A percentile compares a stretch with the other conserved stretches of the same genome.
Conservation (phyloP, 164 flowering plant species). For the Vitis rotundifolia region DNA sequence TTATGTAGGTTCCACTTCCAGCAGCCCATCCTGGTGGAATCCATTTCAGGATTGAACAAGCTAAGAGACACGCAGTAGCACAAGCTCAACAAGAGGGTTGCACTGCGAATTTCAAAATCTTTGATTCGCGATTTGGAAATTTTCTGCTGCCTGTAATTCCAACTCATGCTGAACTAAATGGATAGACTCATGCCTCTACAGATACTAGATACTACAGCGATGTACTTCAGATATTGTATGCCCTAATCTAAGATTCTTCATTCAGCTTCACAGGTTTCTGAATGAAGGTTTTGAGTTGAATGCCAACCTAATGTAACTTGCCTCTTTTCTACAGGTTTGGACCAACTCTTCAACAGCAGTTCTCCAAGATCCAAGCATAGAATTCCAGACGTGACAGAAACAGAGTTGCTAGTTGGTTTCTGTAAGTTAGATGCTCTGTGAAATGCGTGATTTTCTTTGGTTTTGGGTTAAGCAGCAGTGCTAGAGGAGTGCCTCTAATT, state of each 20-base stretch:
- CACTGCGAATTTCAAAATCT: conserved; percentile 47
- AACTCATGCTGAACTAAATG: conserved; percentile 39
- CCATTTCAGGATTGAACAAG: conserved; percentile 37
- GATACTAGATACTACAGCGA: neutral
- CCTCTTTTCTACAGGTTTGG: too few species aligned
- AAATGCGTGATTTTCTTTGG: too few species aligned
- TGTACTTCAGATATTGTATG: neutral
- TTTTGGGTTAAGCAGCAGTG: too few species aligned
- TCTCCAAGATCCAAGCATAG: too few species aligned
- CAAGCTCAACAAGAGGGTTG: conserved; percentile 65
- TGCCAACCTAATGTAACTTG: too few species aligned
- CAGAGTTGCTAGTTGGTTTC: too few species aligned
- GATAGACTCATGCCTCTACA: conserved; percentile 11
- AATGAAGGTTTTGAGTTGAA: too few species aligned
- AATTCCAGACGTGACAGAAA: too few species aligned
- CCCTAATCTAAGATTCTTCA: neutral
- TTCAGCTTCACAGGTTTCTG: too few species aligned
- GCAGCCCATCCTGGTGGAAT: conserved; percentile 12
- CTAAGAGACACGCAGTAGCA: conserved; percentile 45
- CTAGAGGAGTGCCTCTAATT: too few species aligned
- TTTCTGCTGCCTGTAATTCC: conserved; percentile 65
- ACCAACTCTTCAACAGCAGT: too few species aligned
- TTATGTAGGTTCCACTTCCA: conserved; percentile 22
- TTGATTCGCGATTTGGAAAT: conserved; percentile 64
- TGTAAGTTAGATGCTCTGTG: too few species aligned